Base-by-base conservation (phyloP, 306 rosid genomes). In the Sicyos edulis region DNA sequence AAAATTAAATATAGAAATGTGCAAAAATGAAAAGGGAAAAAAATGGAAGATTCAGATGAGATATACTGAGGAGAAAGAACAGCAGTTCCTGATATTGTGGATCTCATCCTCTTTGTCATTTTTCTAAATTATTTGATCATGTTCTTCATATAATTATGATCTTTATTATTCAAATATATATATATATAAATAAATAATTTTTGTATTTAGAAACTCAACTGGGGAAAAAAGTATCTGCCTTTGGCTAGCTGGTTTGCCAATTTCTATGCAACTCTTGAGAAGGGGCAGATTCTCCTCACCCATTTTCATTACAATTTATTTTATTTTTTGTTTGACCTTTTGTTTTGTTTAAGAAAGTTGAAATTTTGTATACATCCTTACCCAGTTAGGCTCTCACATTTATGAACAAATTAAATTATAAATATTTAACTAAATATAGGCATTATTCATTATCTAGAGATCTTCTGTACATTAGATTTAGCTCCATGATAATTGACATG, bases 31-130 rank as follows among this genome's bases (percentile, higher is more conserved):
- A 61, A 13, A 7, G 19, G 20, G 37, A 32, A 26, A 26, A 16
- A n/a, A 37, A 34, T 34, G 53, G 71, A 19, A 40, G 53, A 61
- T 61, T 1, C 13, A 62, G 19, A n/a, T 65, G 71, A 65, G 71
- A 42, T 9, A 42, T 9, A 10, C 10, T 19, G 32, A 10, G 10
- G 54, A 19, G 32, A 40, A 16, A 64, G n/a, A 8, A n/a, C 22
- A 12, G 34, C 20, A 21, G 20, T 47, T 67, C 56, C 72, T 67
- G 14, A 45, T 47, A 67, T 45, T 67, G 56, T 67, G 72, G 72
- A 67, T 67, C 72, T 66, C 71, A 66, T 66, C 47, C 17, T 66
- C 54, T 42, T 5, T 24, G 17, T 13, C 19, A 12, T 8, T 59
- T 59, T 17, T 59, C 44, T 37, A 5, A 37, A 37, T 37, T 59